phyloP scores from a whole-genome alignment of 768 basidiomycete species.

The Neoboletus magnificus region DNA sequence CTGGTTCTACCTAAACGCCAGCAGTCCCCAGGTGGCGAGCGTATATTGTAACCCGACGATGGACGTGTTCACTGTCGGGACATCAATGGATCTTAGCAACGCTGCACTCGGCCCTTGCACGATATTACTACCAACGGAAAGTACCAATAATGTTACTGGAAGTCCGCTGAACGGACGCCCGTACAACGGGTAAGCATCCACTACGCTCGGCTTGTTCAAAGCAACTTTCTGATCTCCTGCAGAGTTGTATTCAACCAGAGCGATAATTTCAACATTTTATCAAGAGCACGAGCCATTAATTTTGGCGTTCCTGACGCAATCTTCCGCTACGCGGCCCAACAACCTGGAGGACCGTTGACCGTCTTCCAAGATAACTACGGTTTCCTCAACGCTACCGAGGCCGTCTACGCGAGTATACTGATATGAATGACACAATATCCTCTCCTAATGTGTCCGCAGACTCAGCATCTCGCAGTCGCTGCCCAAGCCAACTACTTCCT shows the following conservation, averaged over 20 bases:
- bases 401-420: constrained; percentile 31
- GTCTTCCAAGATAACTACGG: constrained; percentile 48
- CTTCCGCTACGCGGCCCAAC: constrained; percentile 47
- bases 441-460: constrained; percentile 34
- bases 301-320: constrained; percentile 62
- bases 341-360: constrained; percentile 38
- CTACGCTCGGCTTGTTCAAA: not conserved
- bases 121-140: constrained; percentile 24
- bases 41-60: constrained; percentile 61
- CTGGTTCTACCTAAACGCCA: constrained; percentile 52
- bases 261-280: constrained; percentile 45
- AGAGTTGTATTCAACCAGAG: constrained; percentile 43
- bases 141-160: constrained; percentile 52
- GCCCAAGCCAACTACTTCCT: constrained; percentile 63
- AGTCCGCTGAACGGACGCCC: constrained; percentile 41
- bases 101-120: constrained; percentile 39
- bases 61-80: constrained; percentile 40
- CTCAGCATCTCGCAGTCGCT: constrained; percentile 53
- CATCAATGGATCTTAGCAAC: constrained; percentile 43
- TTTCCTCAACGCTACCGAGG: constrained; percentile 49
- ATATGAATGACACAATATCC: not conserved
- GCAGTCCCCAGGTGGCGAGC: constrained; percentile 40
- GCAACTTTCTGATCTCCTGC: not conserved
- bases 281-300: constrained; percentile 46
- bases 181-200: constrained; percentile 53